phyloP scores from a whole-genome alignment of 345 rosid species.

The Pugionium cornutum region DNA sequence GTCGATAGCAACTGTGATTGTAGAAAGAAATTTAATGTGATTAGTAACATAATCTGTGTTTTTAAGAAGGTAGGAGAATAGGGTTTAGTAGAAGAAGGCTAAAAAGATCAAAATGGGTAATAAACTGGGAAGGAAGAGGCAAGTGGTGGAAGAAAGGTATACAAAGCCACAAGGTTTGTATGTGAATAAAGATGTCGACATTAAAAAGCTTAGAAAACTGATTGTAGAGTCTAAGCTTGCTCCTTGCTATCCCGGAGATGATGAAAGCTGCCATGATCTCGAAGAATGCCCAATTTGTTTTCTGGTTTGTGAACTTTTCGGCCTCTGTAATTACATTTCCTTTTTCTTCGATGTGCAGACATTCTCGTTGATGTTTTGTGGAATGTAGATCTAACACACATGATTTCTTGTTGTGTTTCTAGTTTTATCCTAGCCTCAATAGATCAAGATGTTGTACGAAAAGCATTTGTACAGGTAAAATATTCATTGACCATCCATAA shows the following conservation, averaged over 20 bases:
- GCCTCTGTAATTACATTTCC: too few relatives aligned
- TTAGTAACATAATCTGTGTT: slow-evolving; percentile 15
- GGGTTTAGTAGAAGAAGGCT: not conserved
- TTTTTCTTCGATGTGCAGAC: too few relatives aligned
- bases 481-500: not conserved
- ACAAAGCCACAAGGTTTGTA: slow-evolving; percentile 93
- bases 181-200: slow-evolving; percentile 85
- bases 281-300: slow-evolving; percentile 99
- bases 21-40: not conserved
- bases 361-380: not conserved
- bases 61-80: slow-evolving; percentile 27
- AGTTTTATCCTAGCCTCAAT: slow-evolving; percentile 97
- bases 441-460: slow-evolving; percentile 94
- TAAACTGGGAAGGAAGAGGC: slow-evolving; percentile 86
- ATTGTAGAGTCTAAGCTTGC: slow-evolving; percentile 96
- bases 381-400: too few relatives aligned
- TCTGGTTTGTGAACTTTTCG: slow-evolving; percentile 56
- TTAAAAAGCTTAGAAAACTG: slow-evolving; percentile 91
- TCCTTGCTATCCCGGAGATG: slow-evolving; percentile 95
- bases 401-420: slow-evolving; percentile 7
- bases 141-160: slow-evolving; percentile 85
- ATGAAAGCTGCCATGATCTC: slow-evolving; percentile 68
- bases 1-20: too few relatives aligned
- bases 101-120: slow-evolving; percentile 67
- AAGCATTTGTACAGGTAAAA: slow-evolving; percentile 92